A percentile compares a stretch with the other conserved stretches of the same genome.
phyloP scores from a whole-genome alignment of 148 eudicot species.

The Talinum fruticosum region DNA sequence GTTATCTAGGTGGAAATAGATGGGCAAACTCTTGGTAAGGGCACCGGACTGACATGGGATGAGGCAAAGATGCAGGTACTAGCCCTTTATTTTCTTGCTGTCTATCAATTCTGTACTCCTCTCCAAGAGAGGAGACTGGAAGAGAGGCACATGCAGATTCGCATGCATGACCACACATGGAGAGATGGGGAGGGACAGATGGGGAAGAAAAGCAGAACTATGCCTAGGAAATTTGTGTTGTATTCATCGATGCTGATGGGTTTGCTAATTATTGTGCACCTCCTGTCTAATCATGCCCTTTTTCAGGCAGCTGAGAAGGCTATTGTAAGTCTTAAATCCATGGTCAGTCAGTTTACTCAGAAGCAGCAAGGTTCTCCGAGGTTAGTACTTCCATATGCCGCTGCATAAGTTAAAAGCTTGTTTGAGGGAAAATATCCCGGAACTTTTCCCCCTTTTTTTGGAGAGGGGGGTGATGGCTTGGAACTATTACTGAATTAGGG shows the following conservation, averaged over 20 bases:
- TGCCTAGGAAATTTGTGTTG: background rate
- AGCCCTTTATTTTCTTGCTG: background rate
- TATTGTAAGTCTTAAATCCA: conserved; percentile 56
- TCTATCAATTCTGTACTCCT: background rate
- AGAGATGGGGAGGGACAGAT: too few species aligned
- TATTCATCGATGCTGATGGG: background rate
- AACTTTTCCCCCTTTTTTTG: background rate
- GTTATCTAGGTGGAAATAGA: conserved; percentile 68
- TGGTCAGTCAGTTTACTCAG: conserved; percentile 46
- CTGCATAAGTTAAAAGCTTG: too few species aligned
- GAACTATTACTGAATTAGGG: background rate
- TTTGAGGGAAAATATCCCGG: too few species aligned
- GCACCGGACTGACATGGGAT: conserved; percentile 73
- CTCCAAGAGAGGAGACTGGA: background rate
- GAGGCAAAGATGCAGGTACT: conserved; percentile 80
- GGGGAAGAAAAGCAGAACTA: too few species aligned
- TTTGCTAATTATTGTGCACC: background rate
- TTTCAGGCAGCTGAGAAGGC: conserved; percentile 82
- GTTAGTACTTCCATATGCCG: conserved; percentile 33
- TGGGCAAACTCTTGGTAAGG: conserved; percentile 74
- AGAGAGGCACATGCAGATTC: background rate
- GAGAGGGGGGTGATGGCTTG: background rate
- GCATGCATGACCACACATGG: too few species aligned
- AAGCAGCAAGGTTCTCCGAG: conserved; percentile 78
- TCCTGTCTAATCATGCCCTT: conserved; percentile 9